phyloP scores from a whole-genome alignment of 108 stramenopile species.

The Cylindrotheca closterium region DNA sequence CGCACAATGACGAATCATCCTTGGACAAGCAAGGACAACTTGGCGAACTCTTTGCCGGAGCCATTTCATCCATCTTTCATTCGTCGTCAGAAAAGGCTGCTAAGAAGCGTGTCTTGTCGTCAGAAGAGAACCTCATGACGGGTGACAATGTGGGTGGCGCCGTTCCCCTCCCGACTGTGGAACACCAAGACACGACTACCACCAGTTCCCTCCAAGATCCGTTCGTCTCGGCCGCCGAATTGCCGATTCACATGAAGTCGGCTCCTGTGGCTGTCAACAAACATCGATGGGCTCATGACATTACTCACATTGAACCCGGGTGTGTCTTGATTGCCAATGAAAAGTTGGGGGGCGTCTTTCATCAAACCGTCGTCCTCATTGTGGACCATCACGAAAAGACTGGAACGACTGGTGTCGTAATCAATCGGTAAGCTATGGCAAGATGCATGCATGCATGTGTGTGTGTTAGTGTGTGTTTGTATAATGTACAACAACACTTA shows the following conservation, averaged over 20 bases:
- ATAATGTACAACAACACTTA: not conserved
- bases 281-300: slow-evolving; percentile 86
- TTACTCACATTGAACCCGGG: slow-evolving; percentile 79
- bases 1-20: not conserved
- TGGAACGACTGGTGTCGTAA: slow-evolving; percentile 81
- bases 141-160: slow-evolving; percentile 70
- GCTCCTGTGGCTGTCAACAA: slow-evolving; percentile 52
- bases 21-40: slow-evolving; percentile 50
- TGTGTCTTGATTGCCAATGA: slow-evolving; percentile 87
- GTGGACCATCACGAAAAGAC: slow-evolving; percentile 78
- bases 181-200: not conserved
- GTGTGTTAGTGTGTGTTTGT: no score
- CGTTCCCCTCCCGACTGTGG: slow-evolving; percentile 3
- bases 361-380: slow-evolving; percentile 86
- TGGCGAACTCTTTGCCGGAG: slow-evolving; percentile 67
- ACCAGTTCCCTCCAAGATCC: slow-evolving; percentile 49
- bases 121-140: slow-evolving; percentile 45
- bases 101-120: not conserved
- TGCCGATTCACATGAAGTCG: slow-evolving; percentile 64
- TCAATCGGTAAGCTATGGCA: slow-evolving; percentile 71
- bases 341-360: slow-evolving; percentile 85
- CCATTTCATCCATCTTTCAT: slow-evolving; percentile 72
- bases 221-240: slow-evolving; percentile 70
- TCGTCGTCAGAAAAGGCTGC: slow-evolving; percentile 7
- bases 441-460: no score